Evolutionary conservation across 129 eudicot species (phyloP).

Genomic region (Artemisia argyi): DNA sequence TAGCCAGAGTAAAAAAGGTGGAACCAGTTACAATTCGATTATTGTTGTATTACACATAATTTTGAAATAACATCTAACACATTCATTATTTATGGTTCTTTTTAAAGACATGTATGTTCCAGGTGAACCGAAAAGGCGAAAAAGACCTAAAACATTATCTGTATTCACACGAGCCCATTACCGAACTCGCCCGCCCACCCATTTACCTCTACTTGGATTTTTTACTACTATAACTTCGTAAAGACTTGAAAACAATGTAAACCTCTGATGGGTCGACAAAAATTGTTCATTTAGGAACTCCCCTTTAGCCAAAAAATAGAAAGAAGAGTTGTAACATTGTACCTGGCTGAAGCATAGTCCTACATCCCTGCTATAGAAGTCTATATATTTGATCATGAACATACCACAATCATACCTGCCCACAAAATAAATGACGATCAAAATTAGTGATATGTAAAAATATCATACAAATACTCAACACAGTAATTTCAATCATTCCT

Average conservation of each 20-base stretch:
- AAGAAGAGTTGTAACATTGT: constrained; percentile 3
- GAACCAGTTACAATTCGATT: too few species aligned
- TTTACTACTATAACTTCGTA: not conserved
- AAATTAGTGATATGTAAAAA: not conserved
- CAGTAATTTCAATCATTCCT: not conserved
- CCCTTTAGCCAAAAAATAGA: constrained; percentile 43
- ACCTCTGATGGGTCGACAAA: not conserved
- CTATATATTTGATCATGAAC: constrained; percentile 93
- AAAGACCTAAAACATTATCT: too few species aligned
- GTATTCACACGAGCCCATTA: too few species aligned
- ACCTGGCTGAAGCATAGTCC: constrained; percentile 91
- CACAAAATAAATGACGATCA: constrained; percentile 11
- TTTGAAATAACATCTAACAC: too few species aligned
- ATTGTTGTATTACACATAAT: too few species aligned
- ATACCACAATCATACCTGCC: constrained; percentile 91
- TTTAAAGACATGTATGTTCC: too few species aligned
- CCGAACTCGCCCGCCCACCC: too few species aligned
- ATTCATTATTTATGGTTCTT: too few species aligned
- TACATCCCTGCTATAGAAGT: constrained; percentile 84
- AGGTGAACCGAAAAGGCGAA: too few species aligned
- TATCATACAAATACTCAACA: too few species aligned
- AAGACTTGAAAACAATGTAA: not conserved
- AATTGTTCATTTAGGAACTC: constrained; percentile 26
- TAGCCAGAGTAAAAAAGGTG: not conserved
- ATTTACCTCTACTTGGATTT: too few species aligned